A percentile compares a stretch with the other conserved stretches of the same genome.
Conservation (phyloP, 139 green algal species). For the Chlorella vulgaris region DNA sequence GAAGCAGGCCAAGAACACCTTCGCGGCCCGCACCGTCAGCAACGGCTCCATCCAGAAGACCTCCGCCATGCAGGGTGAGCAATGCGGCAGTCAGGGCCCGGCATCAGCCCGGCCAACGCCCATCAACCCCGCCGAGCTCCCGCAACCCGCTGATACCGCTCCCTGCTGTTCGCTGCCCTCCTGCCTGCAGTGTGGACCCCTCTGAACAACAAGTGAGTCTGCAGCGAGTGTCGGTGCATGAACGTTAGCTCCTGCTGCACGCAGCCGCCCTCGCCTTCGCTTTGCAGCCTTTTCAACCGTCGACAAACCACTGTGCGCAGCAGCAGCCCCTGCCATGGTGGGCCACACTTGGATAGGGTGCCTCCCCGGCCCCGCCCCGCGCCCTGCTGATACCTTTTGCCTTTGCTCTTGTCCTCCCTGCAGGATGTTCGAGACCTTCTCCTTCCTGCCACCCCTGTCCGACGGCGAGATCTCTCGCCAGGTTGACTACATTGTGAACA, state of each 20-base stretch:
- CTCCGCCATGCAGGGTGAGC: conserved; percentile 34
- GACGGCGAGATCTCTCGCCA: conserved; percentile 90
- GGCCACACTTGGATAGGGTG: background rate
- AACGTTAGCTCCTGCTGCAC: background rate
- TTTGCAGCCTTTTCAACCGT: background rate
- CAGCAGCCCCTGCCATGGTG: background rate
- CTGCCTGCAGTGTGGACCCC: conserved; percentile 50
- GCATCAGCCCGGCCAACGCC: background rate
- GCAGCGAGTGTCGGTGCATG: background rate
- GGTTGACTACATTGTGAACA: conserved; percentile 95
- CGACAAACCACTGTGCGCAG: background rate
- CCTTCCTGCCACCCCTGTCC: conserved; percentile 95
- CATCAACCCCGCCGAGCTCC: too few relatives aligned
- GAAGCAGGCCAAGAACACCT: conserved; percentile 42
- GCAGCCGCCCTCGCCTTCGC: background rate
- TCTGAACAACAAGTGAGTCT: conserved; percentile 59
- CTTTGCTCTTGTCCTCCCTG: conserved; percentile 4
- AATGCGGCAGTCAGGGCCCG: background rate
- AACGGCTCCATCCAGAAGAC: conserved; percentile 47
- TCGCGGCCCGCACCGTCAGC: conserved; percentile 36
- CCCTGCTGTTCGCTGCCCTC: background rate
- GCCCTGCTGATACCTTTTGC: background rate
- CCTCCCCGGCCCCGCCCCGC: too few relatives aligned
- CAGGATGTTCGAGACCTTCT: conserved; percentile 99
- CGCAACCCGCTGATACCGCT: background rate